Base-by-base conservation (phyloP, 352 stramenopile genomes). In the Elongisporangium anandrum region DNA sequence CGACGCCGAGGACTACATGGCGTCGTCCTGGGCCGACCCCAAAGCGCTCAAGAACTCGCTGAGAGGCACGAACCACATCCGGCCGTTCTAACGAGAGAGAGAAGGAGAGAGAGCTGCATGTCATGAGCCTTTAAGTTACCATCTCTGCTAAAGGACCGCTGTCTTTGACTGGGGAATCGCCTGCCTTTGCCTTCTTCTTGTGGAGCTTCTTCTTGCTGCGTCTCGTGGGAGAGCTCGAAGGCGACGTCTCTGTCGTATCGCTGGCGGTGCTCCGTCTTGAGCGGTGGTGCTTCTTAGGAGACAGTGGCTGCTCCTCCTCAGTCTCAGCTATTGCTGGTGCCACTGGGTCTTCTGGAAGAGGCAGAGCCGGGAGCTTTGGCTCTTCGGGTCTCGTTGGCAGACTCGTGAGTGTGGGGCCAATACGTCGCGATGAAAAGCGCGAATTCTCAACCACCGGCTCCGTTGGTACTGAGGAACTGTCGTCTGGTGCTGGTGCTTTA, bases 1-100 rank as follows among this genome's bases (percentile, higher is more conserved):
- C 47, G 88, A 98, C 54, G 90, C 97, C 19, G 95, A 99, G 64
- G 95, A 98, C 60, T 99, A 98, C 72, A 88, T 98, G 65, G 76
- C 87, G 59, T 96, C 87, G 21, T 70, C 82, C 38, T 99, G 96
- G 96, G 95, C 96, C 1, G 92, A 99, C 75, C 87, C 95, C 1
- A 96, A 92, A 63, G 85, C 91, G 55, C 87, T 99, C 59, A 97
- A 98, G 72, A 95, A 95, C 49, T 81, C 77, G 39, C 74, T 98
- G n/a, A 87, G 92, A 7, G 94, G 94, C 17, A 97, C 93, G 23
- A 79, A 69, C 54, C 86, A 82, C 61, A 87, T 98, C 54, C 81
- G 81, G 17, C 83, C 81, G 34, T 94, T 94, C 63, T 94, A 50
- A 77, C 38, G 3, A 4, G 8, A 38, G 17, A 7, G 22, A 6